A percentile compares a stretch with the other conserved stretches of the same genome.
phyloP scores from a whole-genome alignment of 2,329 filamentous ascomycete species.

The Pseudogymnoascus sp. region DNA sequence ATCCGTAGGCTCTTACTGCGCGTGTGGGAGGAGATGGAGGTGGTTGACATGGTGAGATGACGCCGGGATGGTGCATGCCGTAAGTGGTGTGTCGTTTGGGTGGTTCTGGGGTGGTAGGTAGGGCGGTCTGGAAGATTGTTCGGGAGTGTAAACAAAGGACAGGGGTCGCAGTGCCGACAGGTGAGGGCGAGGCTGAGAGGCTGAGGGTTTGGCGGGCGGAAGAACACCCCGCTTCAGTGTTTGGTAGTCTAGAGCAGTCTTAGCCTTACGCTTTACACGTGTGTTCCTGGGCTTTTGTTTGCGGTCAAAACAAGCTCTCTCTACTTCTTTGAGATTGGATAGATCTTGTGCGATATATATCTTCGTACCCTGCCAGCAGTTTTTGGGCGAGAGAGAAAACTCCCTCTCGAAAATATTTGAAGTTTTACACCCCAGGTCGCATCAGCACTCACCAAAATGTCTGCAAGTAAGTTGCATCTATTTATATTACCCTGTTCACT shows the following conservation, averaged over 20 bases:
- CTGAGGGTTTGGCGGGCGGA: neutral
- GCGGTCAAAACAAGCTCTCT: neutral
- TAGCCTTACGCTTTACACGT: neutral
- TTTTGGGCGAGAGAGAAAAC: neutral
- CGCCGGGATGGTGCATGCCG: neutral
- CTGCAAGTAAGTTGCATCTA: neutral
- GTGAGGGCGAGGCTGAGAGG: neutral
- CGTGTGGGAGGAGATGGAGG: slow-evolving; percentile 18
- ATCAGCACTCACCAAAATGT: neutral
- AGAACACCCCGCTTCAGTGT: neutral
- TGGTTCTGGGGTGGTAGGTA: neutral
- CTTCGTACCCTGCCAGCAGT: neutral
- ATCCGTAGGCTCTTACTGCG: slow-evolving; percentile 24
- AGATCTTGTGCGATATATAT: neutral
- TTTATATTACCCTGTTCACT: neutral
- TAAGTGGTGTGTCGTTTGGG: neutral
- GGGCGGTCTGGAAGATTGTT: neutral
- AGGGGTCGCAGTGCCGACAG: neutral
- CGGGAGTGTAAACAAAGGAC: neutral
- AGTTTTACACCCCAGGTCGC: neutral
- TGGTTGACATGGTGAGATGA: slow-evolving; percentile 19
- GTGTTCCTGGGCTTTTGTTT: neutral
- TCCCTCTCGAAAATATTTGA: neutral
- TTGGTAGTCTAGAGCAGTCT: neutral
- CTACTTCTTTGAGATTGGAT: neutral